Evolutionary conservation across 2,329 filamentous ascomycete genomes (phyloP).

Genomic region (Neofusicoccum umdonicola): DNA sequence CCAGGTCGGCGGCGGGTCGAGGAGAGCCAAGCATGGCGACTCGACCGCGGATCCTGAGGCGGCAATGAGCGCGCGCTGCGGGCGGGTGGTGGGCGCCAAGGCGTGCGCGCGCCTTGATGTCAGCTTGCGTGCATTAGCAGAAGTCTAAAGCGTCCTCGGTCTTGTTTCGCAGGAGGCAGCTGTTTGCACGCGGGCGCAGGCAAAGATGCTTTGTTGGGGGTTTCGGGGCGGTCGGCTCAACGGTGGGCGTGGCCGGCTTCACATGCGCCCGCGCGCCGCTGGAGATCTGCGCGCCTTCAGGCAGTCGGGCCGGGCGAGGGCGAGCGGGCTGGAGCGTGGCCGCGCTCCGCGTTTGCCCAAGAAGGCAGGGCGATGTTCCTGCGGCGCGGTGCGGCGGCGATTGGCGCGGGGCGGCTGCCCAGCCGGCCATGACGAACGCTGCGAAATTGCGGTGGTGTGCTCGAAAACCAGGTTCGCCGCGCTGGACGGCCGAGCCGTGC

Average conservation of each 20-base stretch:
- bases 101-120: not conserved
- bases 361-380: conserved; percentile 13
- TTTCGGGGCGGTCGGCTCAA: conserved; percentile 8
- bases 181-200: not conserved
- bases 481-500: not conserved
- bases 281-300: conserved; percentile 14
- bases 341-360: not conserved
- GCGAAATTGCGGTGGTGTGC: conserved; percentile 13
- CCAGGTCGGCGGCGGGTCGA: not conserved
- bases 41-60: not conserved
- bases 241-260: conserved; percentile 5
- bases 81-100: not conserved
- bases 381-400: not conserved
- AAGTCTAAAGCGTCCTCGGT: conserved; percentile 3
- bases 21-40: conserved; percentile 1
- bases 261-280: not conserved
- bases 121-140: conserved; percentile 10
- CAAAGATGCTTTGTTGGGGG: conserved; percentile 2
- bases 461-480: not conserved
- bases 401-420: not conserved
- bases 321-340: not conserved
- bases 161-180: not conserved
- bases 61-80: not conserved
- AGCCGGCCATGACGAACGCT: not conserved
- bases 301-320: conserved; percentile 7